Evolutionary conservation across 805 yeast genomes (phyloP), one percentile per base, ranked within the genome.

Genomic region (Zygoascus flipseniorum): DNA sequence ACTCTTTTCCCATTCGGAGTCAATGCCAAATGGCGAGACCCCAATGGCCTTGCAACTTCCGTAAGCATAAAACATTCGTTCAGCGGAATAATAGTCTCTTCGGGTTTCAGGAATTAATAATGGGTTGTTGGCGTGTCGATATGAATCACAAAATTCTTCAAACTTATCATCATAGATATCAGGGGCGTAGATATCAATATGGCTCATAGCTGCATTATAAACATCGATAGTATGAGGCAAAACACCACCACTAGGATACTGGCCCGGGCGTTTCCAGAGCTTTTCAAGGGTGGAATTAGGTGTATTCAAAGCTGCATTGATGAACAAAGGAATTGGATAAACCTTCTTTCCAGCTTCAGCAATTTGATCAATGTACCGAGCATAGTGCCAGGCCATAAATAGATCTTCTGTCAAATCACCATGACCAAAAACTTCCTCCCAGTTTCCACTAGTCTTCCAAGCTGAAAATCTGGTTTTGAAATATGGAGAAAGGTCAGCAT

Each of bases 191-290:
- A 52, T 11, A 20, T 52, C 54, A 10, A 57, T 32, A 46, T 46
- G 9, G 6, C 55, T 48, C 8, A 55, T 54, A 26, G 32, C 52
- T 2, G 28, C 43, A 16, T 45, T 39, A 41, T 53, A 57, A 18
- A 57, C 45, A 48, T 57, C 60, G 47, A 57, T n/a, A 32, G 48
- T 41, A 39, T 54, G 52, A 18, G 56, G 35, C 16, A 52, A 46
- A 6, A 48, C 57, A 5, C 60, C 60, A 13, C 60, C 60, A 41
- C 57, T 47, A 4, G 60, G 60, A 48, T 57, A 57, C 18, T 56
- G 48, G 9, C 58, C 58, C 1, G 60, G 59, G 9, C 41, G 46
- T 23, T 41, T 37, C 41, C 57, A 47, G 31, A 41, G 48, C 8
- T 46, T 47, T 10, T 37, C 26, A 9, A 46, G 50, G 5, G 43